phyloP scores from a whole-genome alignment of 768 basidiomycete species.

The Leccinum arenicola region DNA sequence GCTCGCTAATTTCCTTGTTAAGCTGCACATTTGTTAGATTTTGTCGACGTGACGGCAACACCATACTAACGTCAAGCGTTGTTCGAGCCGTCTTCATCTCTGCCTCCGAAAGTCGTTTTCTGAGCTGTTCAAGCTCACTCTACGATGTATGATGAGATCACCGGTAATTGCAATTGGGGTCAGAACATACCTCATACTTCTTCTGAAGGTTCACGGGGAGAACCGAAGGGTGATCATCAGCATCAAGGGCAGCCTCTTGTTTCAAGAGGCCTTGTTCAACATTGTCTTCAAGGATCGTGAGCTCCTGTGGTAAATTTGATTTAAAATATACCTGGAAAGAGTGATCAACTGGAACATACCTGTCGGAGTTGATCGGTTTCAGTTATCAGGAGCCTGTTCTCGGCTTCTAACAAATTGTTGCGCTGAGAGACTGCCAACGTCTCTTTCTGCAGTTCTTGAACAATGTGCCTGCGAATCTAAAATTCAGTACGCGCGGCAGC shows the following conservation, averaged over 20 bases:
- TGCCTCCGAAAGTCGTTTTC: conserved; percentile 62
- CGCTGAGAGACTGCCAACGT: conserved; percentile 58
- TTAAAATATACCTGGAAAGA: not conserved
- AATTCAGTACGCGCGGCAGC: conserved; percentile 1
- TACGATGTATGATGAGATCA: conserved; percentile 25
- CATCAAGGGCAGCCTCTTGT: conserved; percentile 44
- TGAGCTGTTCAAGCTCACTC: conserved; percentile 66
- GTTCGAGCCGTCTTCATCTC: conserved; percentile 75
- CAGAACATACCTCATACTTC: conserved; percentile 50
- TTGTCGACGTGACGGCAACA: not conserved
- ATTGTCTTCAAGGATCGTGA: conserved; percentile 74
- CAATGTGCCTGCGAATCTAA: conserved; percentile 59
- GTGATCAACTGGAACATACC: conserved; percentile 35
- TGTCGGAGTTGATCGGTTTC: conserved; percentile 65
- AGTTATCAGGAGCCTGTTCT: conserved; percentile 65
- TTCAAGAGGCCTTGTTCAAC: conserved; percentile 57
- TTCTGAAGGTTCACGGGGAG: conserved; percentile 36
- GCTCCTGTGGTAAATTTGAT: conserved; percentile 47
- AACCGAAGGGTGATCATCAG: conserved; percentile 16
- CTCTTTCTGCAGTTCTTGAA: conserved; percentile 87
- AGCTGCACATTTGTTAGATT: conserved; percentile 45
- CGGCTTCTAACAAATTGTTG: conserved; percentile 70
- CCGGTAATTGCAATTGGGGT: not conserved
- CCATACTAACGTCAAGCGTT: conserved; percentile 59
- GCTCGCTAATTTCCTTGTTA: conserved; percentile 88